Conservation (phyloP, 768 basidiomycete species). For the Amanita pallidorosea region DNA sequence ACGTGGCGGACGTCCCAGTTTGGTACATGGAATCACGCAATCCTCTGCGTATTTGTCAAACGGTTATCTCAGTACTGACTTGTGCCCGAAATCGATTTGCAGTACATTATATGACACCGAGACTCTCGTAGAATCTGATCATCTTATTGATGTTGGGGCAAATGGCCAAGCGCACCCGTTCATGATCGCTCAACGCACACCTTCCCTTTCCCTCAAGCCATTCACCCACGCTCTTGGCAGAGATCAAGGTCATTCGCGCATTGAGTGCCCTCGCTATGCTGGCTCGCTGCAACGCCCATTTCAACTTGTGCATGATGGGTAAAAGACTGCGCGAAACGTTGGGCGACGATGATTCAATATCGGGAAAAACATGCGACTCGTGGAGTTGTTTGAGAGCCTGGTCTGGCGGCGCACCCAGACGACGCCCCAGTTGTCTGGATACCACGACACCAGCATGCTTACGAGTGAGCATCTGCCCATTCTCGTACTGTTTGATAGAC, state of each 20-base stretch:
- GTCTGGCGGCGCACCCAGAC: slow-evolving; percentile 22
- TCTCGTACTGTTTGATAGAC: slow-evolving; percentile 64
- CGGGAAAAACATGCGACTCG: slow-evolving; percentile 45
- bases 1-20: too few relatives aligned
- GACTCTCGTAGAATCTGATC: slow-evolving; percentile 47
- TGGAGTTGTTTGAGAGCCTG: slow-evolving; percentile 32
- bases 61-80: too few relatives aligned
- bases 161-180: slow-evolving; percentile 56
- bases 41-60: too few relatives aligned
- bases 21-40: too few relatives aligned
- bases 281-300: slow-evolving; percentile 63
- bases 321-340: slow-evolving; percentile 50
- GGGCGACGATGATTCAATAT: slow-evolving; percentile 48
- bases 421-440: slow-evolving; percentile 41
- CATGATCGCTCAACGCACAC: slow-evolving; percentile 43
- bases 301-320: slow-evolving; percentile 54
- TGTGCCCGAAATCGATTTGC: too few relatives aligned
- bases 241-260: slow-evolving; percentile 22
- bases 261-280: slow-evolving; percentile 48
- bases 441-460: slow-evolving; percentile 41
- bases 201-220: slow-evolving; percentile 50
- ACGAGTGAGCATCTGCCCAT: slow-evolving; percentile 39
- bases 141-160: slow-evolving; percentile 55
- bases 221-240: slow-evolving; percentile 24
- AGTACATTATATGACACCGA: slow-evolving; percentile 9